phyloP scores from a whole-genome alignment of 768 basidiomycete genomes.

The Podaxis sp. region DNA sequence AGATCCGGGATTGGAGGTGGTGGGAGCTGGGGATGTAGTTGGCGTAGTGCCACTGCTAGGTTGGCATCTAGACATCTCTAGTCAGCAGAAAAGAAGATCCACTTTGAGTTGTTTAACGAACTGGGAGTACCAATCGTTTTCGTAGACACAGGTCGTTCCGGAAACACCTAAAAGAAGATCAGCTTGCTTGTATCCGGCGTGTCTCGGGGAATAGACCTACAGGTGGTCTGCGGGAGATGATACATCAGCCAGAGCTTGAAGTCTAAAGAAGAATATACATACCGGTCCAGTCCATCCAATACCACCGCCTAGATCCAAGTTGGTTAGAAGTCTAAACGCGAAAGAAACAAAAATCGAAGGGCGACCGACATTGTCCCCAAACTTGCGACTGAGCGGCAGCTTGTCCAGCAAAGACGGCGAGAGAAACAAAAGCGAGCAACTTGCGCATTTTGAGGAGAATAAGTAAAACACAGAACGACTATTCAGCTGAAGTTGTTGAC shows the following conservation, averaged over 20 bases:
- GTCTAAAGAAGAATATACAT: constrained; percentile 1
- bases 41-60: constrained; percentile 14
- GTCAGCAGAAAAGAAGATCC: neutral
- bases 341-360: neutral
- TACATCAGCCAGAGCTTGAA: neutral
- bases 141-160: constrained; percentile 25
- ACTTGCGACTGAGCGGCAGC: constrained; percentile 22
- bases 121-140: constrained; percentile 26
- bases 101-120: constrained; percentile 3
- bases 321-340: neutral
- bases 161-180: constrained; percentile 23
- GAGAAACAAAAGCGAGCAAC: constrained; percentile 19
- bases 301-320: constrained; percentile 21
- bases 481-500: neutral
- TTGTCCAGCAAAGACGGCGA: constrained; percentile 19
- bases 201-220: constrained; percentile 13
- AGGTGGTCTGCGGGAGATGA: constrained; percentile 15
- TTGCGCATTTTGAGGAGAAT: constrained; percentile 17
- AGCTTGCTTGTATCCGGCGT: neutral
- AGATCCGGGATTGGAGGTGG: neutral
- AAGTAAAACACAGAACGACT: neutral
- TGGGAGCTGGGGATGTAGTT: neutral
- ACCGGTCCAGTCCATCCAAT: constrained; percentile 30
- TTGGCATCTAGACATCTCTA: constrained; percentile 8
- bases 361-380: constrained; percentile 32